Conservation (phyloP, 2,329 filamentous ascomycete genomes). For the Blastomyces parvus region DNA sequence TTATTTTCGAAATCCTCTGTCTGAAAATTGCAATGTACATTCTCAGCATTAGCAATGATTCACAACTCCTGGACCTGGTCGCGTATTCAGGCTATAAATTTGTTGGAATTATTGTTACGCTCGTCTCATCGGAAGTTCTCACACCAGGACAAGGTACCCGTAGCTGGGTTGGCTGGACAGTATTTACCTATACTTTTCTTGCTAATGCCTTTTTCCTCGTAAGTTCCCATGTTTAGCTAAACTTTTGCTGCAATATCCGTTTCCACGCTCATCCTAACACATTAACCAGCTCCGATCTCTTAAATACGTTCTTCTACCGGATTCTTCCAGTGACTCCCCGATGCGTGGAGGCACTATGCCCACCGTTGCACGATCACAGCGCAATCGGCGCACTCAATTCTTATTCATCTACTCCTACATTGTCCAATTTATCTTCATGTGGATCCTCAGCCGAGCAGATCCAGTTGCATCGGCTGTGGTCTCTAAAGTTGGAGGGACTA, state of each 20-base stretch:
- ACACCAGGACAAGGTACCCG: slow-evolving; percentile 74
- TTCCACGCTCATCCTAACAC: slow-evolving; percentile 10
- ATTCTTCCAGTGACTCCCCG: slow-evolving; percentile 58
- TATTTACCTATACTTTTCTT: slow-evolving; percentile 85
- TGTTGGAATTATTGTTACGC: slow-evolving; percentile 85
- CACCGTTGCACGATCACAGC: slow-evolving; percentile 71
- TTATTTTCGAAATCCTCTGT: slow-evolving; percentile 78
- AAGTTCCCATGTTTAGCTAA: slow-evolving; percentile 30
- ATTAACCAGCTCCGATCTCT: slow-evolving; percentile 68
- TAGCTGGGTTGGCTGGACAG: slow-evolving; percentile 76
- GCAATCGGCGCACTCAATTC: slow-evolving; percentile 81
- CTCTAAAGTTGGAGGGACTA: slow-evolving; percentile 11
- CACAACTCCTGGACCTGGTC: slow-evolving; percentile 83
- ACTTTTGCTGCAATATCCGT: background rate
- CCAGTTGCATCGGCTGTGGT: slow-evolving; percentile 25
- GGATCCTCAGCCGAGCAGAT: slow-evolving; percentile 55
- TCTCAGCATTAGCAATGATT: slow-evolving; percentile 85
- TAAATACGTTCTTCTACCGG: slow-evolving; percentile 89
- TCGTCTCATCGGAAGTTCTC: slow-evolving; percentile 66
- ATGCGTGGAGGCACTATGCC: slow-evolving; percentile 52
- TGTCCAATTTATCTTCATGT: slow-evolving; percentile 93
- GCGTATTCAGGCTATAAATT: slow-evolving; percentile 99
- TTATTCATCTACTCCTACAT: slow-evolving; percentile 90
- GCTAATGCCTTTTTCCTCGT: slow-evolving; percentile 95
- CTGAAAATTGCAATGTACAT: slow-evolving; percentile 91